Percentiles rank a stretch among this genome's conserved stretches.
phyloP scores from a whole-genome alignment of 441 rosid species.

The Bocquillonia castaneifolia region DNA sequence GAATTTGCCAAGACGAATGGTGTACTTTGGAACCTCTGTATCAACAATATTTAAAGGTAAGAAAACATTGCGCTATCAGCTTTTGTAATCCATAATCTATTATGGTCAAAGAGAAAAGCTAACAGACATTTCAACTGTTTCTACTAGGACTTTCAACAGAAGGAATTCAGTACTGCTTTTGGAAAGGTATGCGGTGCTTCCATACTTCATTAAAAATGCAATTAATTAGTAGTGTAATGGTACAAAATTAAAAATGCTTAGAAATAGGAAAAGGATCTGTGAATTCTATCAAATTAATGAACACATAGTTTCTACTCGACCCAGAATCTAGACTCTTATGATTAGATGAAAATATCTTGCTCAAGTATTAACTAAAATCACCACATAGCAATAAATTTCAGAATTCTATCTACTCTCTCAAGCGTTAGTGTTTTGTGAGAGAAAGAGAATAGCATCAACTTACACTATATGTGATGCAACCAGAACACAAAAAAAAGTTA shows the following conservation, averaged over 20 bases:
- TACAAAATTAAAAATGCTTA: too few relatives aligned
- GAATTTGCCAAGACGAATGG: slow-evolving; percentile 75
- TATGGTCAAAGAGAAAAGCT: slow-evolving; percentile 20
- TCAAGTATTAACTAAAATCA: not conserved
- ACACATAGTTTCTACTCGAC: not conserved
- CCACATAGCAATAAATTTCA: not conserved
- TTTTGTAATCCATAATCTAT: slow-evolving; percentile 9
- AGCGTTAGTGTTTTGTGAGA: not conserved
- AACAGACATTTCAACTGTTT: slow-evolving; percentile 24
- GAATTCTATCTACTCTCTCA: not conserved
- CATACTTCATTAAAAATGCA: not conserved
- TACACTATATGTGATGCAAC: too few relatives aligned
- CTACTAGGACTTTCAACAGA: slow-evolving; percentile 69
- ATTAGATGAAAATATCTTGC: not conserved
- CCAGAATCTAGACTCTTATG: not conserved
- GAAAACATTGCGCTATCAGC: not conserved
- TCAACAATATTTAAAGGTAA: slow-evolving; percentile 88
- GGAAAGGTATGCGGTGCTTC: slow-evolving; percentile 66
- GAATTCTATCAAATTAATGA: not conserved
- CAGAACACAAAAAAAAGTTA: too few relatives aligned
- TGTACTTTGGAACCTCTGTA: slow-evolving; percentile 91
- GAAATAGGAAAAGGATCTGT: not conserved
- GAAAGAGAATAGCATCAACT: not conserved
- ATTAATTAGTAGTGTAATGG: not conserved
- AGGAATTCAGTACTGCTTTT: slow-evolving; percentile 76